Percentiles rank a stretch among this genome's conserved stretches.
phyloP scores from a whole-genome alignment of 2,329 filamentous ascomycete species.

The Didymella glomerata region DNA sequence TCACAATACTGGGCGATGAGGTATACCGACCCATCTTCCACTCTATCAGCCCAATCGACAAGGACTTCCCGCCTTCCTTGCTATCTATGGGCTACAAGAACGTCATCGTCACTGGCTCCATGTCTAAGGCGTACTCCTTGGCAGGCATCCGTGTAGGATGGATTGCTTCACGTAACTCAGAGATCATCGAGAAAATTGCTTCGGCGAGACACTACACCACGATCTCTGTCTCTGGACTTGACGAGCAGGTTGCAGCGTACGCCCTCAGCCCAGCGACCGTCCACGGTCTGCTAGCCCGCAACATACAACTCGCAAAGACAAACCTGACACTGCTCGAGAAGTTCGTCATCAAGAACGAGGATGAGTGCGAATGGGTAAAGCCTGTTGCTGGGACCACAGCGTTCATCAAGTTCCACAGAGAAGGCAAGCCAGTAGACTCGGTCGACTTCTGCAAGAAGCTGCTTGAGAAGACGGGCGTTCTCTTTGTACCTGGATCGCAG shows the following conservation, averaged over 20 bases:
- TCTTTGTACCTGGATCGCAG: slow-evolving; percentile 75
- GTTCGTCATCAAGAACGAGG: slow-evolving; percentile 71
- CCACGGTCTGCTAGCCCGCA: slow-evolving; percentile 68
- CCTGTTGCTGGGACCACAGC: slow-evolving; percentile 82
- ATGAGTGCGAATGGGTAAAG: slow-evolving; percentile 73
- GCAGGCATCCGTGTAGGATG: slow-evolving; percentile 85
- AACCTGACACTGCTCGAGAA: slow-evolving; percentile 73
- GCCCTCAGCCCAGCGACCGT: slow-evolving; percentile 73
- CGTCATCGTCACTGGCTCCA: slow-evolving; percentile 76
- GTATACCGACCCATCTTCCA: slow-evolving; percentile 88
- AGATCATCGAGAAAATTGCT: slow-evolving; percentile 70
- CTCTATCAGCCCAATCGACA: slow-evolving; percentile 63
- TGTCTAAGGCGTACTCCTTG: slow-evolving; percentile 86
- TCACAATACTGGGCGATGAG: slow-evolving; percentile 78
- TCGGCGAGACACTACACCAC: slow-evolving; percentile 81
- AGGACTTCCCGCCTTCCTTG: slow-evolving; percentile 70
- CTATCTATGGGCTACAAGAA: slow-evolving; percentile 76
- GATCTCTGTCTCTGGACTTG: slow-evolving; percentile 83
- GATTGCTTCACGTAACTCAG: slow-evolving; percentile 72
- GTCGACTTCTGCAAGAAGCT: slow-evolving; percentile 75
- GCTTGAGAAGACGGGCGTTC: slow-evolving; percentile 72
- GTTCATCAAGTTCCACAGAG: slow-evolving; percentile 73
- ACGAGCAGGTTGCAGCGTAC: slow-evolving; percentile 79
- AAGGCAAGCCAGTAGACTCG: slow-evolving; percentile 72
- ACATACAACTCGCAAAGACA: slow-evolving; percentile 70